A percentile compares a stretch with the other conserved stretches of the same genome.
phyloP scores from a whole-genome alignment of 2,329 filamentous ascomycete species.

The Lasiodiplodia citricola region DNA sequence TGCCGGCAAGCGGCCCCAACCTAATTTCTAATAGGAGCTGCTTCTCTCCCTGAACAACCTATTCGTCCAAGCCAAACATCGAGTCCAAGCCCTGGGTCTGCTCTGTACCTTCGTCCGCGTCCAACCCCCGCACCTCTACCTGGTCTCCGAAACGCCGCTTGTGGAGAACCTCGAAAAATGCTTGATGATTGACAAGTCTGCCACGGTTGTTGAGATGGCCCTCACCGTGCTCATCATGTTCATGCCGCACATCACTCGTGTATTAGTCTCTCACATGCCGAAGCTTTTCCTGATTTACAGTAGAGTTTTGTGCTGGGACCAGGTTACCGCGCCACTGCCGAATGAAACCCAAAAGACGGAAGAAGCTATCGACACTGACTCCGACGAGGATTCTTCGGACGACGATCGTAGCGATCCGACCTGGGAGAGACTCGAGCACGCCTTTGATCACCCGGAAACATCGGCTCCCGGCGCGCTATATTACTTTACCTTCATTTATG shows the following conservation, averaged over 20 bases:
- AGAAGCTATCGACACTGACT: constrained; percentile 31
- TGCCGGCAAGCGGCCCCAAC: neutral
- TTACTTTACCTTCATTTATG: constrained; percentile 84
- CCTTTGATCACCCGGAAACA: constrained; percentile 64
- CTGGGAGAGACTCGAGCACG: constrained; percentile 71
- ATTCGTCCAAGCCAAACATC: constrained; percentile 67
- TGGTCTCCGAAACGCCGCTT: constrained; percentile 72
- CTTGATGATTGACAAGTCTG: constrained; percentile 77
- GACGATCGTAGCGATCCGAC: constrained; percentile 40
- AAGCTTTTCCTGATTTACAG: constrained; percentile 83
- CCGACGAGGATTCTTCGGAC: constrained; percentile 42
- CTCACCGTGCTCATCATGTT: constrained; percentile 81
- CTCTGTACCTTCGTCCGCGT: constrained; percentile 75
- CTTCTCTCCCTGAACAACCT: constrained; percentile 69
- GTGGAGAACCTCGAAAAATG: constrained; percentile 75
- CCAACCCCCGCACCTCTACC: constrained; percentile 79
- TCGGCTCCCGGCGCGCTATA: constrained; percentile 69
- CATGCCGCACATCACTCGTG: constrained; percentile 77
- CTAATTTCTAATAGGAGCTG: constrained; percentile 59
- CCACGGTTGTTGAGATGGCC: constrained; percentile 75
- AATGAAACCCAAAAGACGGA: constrained; percentile 34
- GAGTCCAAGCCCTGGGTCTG: constrained; percentile 68
- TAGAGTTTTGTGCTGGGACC: constrained; percentile 79
- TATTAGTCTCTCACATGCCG: constrained; percentile 69
- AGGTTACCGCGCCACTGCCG: constrained; percentile 35